These are phyloP conservation scores for Cyclotella choctawhatcheeana DNA, from an alignment of 108 stramenopile species.

Conservation along the genomic window DNA sequence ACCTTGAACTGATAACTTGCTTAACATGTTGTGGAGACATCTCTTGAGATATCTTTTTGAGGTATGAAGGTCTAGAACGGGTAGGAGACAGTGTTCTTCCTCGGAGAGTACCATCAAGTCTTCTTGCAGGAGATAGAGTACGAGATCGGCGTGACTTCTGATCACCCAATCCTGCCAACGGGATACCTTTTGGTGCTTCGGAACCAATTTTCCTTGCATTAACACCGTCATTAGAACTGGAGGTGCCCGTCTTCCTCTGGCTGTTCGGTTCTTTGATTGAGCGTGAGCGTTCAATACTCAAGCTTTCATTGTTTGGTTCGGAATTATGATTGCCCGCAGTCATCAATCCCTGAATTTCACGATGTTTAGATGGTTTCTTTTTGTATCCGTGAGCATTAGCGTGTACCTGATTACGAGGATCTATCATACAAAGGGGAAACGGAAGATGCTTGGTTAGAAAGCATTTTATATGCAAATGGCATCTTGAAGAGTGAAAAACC, in stretches of 20 bases:
- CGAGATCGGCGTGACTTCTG: background rate
- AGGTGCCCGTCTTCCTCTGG: background rate
- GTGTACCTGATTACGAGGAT: no score
- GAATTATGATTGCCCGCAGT: background rate
- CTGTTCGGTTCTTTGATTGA: background rate
- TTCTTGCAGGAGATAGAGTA: background rate
- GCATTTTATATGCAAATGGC: no score
- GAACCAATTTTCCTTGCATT: background rate
- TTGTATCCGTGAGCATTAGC: slow-evolving; percentile 8
- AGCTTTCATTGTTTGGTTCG: background rate
- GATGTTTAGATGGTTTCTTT: slow-evolving; percentile 1
- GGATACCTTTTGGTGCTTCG: background rate
- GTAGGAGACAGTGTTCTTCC: slow-evolving; percentile 10
- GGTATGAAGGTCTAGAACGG: background rate
- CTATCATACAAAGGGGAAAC: no score
- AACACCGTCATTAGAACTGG: background rate
- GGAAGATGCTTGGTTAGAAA: no score
- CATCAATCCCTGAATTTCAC: slow-evolving; percentile 5
- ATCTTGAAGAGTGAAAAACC: no score
- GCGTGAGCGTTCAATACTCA: no score
- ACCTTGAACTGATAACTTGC: background rate
- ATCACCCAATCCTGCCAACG: background rate
- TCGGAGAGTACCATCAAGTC: background rate
- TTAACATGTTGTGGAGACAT: slow-evolving; percentile 2
- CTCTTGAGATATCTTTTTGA: slow-evolving; percentile 5